Base-by-base conservation (phyloP, 1,284 basidiomycete genomes). In the Cutaneotrichosporon spelunceum region DNA sequence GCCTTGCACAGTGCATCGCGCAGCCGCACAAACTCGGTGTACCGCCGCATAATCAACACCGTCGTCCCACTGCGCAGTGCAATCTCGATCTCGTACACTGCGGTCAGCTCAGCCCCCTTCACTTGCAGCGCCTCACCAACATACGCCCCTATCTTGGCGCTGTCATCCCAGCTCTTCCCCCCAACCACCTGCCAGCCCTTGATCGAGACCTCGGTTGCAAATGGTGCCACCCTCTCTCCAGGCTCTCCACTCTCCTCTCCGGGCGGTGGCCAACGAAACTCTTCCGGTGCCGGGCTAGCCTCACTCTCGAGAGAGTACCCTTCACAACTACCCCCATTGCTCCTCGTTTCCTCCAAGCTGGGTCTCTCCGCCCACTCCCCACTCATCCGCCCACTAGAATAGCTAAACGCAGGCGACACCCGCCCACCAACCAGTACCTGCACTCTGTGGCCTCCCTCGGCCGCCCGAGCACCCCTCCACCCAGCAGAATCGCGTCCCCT, bases 81-180 rank as follows among this genome's bases (percentile, higher is more conserved):
- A 26, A 77, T 73, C 29, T 70, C 68, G n/a, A 77, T 74, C n/a
- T 77, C 73, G 57, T 76, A 77, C 4, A 77, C 76, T 77, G 60
- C 0, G 2, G 48, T 60, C 57, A 59, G 53, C 53, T 36, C 14
- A 23, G 16, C 34, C 13, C 26, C 36, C 6, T 24, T 29, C 21
- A 9, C 13, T n/a, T n/a, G 19, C 14, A 24, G 16, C 11, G 19
- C 71, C 73, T 61, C 66, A 77, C 75, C 75, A 13, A 78, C 73
- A 70, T 78, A 78, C 11, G 76, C 73, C 7, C 76, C 76, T 2
- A 78, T 60, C 45, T 68, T 71, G 2, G 65, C 72, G 9, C 59
- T 60, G 57, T 70, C 73, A 14, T 61, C 70, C 64, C 70, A 76
- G 30, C 61, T 71, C 42, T 65, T 66, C 4, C 75, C 75, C 16